Conservation (phyloP, 2,329 filamentous ascomycete genomes). For the Rhynchosporium secalis region DNA sequence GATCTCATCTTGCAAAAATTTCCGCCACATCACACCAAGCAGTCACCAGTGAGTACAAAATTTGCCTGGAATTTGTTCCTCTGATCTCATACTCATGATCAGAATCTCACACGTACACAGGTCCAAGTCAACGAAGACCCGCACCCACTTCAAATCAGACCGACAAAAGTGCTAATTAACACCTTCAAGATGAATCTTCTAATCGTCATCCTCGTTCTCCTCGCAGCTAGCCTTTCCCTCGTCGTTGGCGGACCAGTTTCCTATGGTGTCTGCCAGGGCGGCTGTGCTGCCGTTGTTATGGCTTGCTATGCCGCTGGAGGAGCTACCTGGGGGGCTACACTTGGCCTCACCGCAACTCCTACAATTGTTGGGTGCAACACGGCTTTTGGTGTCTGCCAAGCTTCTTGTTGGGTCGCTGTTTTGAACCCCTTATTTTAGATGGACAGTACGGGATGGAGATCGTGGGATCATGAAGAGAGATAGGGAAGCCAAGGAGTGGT, state of each 20-base stretch:
- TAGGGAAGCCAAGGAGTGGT: no score
- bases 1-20: no score
- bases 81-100: no score
- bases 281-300: constrained; percentile 47
- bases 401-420: neutral
- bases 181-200: neutral
- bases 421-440: neutral
- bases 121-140: neutral
- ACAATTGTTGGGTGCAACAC: constrained; percentile 47
- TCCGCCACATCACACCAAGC: no score
- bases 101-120: no score
- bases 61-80: no score
- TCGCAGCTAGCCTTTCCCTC: neutral
- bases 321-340: constrained; percentile 46
- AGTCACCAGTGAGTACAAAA: no score
- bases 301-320: constrained; percentile 48
- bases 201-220: neutral
- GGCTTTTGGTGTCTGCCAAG: constrained; percentile 45
- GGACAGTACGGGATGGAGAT: neutral
- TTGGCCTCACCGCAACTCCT: constrained; percentile 43
- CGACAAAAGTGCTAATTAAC: no score
- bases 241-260: constrained; percentile 40
- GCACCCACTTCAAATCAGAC: neutral
- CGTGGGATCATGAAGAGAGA: neutral
- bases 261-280: constrained; percentile 50